phyloP scores from a whole-genome alignment of 306 rosid species.

The Alnus rubra region DNA sequence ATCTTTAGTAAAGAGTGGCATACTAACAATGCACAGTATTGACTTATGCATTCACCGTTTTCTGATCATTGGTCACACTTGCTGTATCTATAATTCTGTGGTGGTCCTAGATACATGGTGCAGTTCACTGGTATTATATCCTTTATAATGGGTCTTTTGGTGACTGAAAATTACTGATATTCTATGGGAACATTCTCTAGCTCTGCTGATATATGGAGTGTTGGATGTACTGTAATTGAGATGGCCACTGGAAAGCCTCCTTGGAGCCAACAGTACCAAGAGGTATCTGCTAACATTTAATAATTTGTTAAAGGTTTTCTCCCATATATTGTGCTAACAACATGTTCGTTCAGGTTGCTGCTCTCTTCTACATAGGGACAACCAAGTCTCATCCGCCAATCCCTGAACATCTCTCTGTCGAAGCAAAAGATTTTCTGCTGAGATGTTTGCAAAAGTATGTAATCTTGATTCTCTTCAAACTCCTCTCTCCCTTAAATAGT shows the following conservation, averaged over 20 bases:
- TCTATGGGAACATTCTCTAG: conserved; percentile 42
- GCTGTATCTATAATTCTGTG: not conserved
- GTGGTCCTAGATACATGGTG: not conserved
- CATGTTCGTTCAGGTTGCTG: conserved; percentile 79
- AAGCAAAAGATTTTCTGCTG: conserved; percentile 88
- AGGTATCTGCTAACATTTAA: conserved; percentile 50
- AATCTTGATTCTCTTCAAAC: conserved; percentile 27
- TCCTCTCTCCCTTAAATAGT: conserved; percentile 5
- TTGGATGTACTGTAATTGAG: conserved; percentile 98
- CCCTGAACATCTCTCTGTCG: conserved; percentile 86
- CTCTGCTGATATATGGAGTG: conserved; percentile 99
- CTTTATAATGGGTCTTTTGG: conserved; percentile 21
- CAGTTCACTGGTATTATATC: not conserved
- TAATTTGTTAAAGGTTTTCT: conserved; percentile 21
- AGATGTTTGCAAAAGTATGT: conserved; percentile 91
- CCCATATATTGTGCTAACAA: conserved; percentile 39
- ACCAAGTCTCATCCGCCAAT: conserved; percentile 99
- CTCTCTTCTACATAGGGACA: conserved; percentile 92
- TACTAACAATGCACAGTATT: not conserved
- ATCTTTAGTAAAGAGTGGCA: not conserved
- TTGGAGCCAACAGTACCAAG: conserved; percentile 98
- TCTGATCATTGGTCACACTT: not conserved
- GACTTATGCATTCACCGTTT: not conserved
- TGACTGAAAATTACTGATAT: conserved; percentile 26
- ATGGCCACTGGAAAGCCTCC: conserved; percentile 99